Percentiles rank a stretch among this genome's conserved stretches.
phyloP scores from a whole-genome alignment of 2,329 filamentous ascomycete species.

The Stylonectria norvegica region DNA sequence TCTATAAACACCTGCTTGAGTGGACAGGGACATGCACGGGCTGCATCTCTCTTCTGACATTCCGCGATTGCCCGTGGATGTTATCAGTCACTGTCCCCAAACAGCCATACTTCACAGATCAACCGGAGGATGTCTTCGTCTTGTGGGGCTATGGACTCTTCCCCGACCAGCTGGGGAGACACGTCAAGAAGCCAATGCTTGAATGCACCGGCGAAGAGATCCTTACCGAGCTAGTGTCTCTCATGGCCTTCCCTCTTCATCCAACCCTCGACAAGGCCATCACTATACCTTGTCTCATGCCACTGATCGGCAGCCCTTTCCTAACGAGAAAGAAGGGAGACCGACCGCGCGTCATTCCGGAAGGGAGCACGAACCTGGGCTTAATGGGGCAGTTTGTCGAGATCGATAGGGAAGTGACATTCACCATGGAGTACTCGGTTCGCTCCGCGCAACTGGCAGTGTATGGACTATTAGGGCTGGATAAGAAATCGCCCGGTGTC shows the following conservation, averaged over 20 bases:
- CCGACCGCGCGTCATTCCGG: slow-evolving; percentile 20
- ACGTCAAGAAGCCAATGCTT: slow-evolving; percentile 25
- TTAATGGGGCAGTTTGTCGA: slow-evolving; percentile 29
- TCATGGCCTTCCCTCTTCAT: slow-evolving; percentile 23
- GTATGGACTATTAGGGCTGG: slow-evolving; percentile 23
- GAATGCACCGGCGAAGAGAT: slow-evolving; percentile 26
- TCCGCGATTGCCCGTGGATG: slow-evolving; percentile 27
- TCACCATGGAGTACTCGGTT: slow-evolving; percentile 29
- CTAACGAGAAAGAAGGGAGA: slow-evolving; percentile 25
- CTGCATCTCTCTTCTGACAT: slow-evolving; percentile 23
- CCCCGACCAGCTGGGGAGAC: slow-evolving; percentile 22
- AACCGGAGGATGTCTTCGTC: slow-evolving; percentile 20
- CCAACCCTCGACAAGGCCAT: slow-evolving; percentile 23
- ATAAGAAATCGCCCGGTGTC: slow-evolving; percentile 18
- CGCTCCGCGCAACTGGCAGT: slow-evolving; percentile 25
- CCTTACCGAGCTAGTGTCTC: slow-evolving; percentile 21
- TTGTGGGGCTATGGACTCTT: slow-evolving; percentile 29
- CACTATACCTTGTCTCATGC: slow-evolving; percentile 24
- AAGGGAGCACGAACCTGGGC: slow-evolving; percentile 23
- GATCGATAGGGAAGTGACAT: slow-evolving; percentile 26
- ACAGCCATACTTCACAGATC: slow-evolving; percentile 23
- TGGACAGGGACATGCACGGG: slow-evolving; percentile 24
- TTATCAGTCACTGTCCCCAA: slow-evolving; percentile 22
- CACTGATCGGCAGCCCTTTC: slow-evolving; percentile 25
- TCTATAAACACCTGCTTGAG: slow-evolving; percentile 19